Percentiles rank a stretch among this genome's conserved stretches.
These are phyloP conservation scores for Citrus australasica DNA, from an alignment of 345 rosid genomes.

Conservation along the genomic window DNA sequence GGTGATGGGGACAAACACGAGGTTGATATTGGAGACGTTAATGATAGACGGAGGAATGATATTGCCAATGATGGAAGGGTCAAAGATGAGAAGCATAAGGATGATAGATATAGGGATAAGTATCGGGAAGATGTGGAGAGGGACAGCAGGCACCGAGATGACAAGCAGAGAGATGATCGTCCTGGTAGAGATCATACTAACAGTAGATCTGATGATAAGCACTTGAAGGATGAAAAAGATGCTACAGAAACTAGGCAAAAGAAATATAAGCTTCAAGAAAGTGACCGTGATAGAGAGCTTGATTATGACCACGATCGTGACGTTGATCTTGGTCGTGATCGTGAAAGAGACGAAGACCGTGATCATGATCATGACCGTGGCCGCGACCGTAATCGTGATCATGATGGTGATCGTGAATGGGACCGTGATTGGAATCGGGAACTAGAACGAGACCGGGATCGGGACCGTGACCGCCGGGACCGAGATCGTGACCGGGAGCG, in stretches of 20 bases:
- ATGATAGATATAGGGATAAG: slow-evolving; percentile 52
- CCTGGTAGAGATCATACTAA: slow-evolving; percentile 44
- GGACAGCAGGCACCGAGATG: slow-evolving; percentile 57
- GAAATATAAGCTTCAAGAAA: slow-evolving; percentile 55
- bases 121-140: slow-evolving; percentile 47
- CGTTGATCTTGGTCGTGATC: slow-evolving; percentile 26
- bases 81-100: slow-evolving; percentile 66
- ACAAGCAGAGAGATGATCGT: slow-evolving; percentile 68
- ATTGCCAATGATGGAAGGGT: slow-evolving; percentile 48
- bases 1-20: slow-evolving; percentile 56
- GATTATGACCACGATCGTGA: slow-evolving; percentile 37
- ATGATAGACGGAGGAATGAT: slow-evolving; percentile 54
- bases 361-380: slow-evolving; percentile 12
- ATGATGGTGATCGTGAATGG: slow-evolving; percentile 35
- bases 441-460: slow-evolving; percentile 26
- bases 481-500: slow-evolving; percentile 18
- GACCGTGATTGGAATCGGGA: slow-evolving; percentile 38
- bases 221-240: slow-evolving; percentile 50
- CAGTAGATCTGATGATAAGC: slow-evolving; percentile 58
- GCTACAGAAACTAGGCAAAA: slow-evolving; percentile 35
- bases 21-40: slow-evolving; percentile 53
- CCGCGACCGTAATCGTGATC: not conserved
- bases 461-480: slow-evolving; percentile 28
- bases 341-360: slow-evolving; percentile 29
- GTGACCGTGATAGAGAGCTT: slow-evolving; percentile 41